Percentiles rank a stretch among this genome's conserved stretches.
Conservation (phyloP, 345 rosid species). For the Ceriops zippeliana region DNA sequence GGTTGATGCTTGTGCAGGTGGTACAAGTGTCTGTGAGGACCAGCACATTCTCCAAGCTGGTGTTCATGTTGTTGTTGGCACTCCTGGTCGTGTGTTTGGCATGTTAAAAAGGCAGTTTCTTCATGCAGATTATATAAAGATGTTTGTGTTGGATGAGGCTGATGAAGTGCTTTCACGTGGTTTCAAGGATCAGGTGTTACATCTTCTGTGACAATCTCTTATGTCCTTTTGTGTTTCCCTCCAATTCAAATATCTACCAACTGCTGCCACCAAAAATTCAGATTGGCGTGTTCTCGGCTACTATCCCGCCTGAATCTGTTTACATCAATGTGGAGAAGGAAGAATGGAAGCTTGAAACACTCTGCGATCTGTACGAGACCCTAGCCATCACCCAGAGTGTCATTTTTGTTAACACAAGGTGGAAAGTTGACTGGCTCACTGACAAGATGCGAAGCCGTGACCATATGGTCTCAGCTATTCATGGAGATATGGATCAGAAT, state of each 20-base stretch:
- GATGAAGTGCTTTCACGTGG: conserved; percentile 98
- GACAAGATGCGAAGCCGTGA: conserved; percentile 33
- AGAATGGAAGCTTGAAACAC: conserved; percentile 27
- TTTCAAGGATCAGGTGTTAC: conserved; percentile 79
- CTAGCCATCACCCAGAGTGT: conserved; percentile 33
- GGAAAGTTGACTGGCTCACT: conserved; percentile 34
- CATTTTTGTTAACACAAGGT: conserved; percentile 31
- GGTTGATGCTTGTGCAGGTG: conserved; percentile 97
- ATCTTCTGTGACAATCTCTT: neutral
- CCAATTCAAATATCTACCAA: conserved; percentile 22
- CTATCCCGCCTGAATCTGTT: conserved; percentile 33
- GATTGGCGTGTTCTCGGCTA: conserved; percentile 31
- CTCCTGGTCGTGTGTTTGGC: conserved; percentile 97
- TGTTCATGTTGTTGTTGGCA: conserved; percentile 93
- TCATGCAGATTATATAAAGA: conserved; percentile 66
- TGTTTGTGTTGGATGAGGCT: conserved; percentile 93
- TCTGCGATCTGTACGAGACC: conserved; percentile 30
- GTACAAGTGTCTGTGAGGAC: conserved; percentile 92
- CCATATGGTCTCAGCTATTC: conserved; percentile 29
- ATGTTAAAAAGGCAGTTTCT: conserved; percentile 87
- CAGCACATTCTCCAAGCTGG: conserved; percentile 87
- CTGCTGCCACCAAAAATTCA: conserved; percentile 31
- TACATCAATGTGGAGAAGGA: conserved; percentile 30
- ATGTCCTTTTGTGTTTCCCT: neutral
- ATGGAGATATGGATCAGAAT: conserved; percentile 48